Percentiles rank a stretch among this genome's conserved stretches.
Conservation (phyloP, 208 protist genomes). For the Acanthamoeba culbertsoni region DNA sequence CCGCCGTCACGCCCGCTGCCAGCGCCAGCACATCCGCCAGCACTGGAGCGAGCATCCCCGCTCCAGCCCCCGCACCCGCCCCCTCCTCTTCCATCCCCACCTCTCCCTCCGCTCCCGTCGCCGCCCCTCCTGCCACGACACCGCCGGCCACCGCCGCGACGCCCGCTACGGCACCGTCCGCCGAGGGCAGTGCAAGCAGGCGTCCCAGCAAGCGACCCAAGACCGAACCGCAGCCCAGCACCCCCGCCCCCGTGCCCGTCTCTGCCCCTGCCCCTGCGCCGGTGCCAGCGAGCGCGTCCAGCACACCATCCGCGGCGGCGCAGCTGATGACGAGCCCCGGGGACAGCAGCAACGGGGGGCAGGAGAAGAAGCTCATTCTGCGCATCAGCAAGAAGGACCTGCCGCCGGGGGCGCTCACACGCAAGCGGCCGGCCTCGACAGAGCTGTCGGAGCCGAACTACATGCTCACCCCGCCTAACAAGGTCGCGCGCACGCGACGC, state of each 20-base stretch:
- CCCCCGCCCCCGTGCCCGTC: neutral
- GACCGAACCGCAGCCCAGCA: neutral
- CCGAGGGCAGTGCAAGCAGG: neutral
- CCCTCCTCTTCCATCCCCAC: neutral
- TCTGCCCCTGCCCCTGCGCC: neutral
- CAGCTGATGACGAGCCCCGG: neutral
- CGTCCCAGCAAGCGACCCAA: neutral
- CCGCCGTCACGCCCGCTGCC: neutral
- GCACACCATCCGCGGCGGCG: neutral
- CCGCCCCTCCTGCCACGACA: neutral
- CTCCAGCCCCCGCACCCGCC: neutral
- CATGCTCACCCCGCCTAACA: slow-evolving; percentile 5
- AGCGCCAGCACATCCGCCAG: neutral
- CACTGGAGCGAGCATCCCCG: neutral
- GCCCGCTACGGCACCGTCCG: neutral
- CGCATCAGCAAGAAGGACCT: slow-evolving; percentile 61
- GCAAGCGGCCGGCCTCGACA: neutral
- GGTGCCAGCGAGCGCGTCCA: neutral
- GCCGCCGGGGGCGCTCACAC: neutral
- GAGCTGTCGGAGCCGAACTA: slow-evolving; percentile 54
- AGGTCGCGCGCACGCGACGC: neutral
- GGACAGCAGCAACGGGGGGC: neutral
- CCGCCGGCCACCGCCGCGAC: neutral
- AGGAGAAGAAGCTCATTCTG: slow-evolving; percentile 50
- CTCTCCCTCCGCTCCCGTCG: neutral